Evolutionary conservation across 257 asterid genomes (phyloP).

Genomic region (Handroanthus guayacan): DNA sequence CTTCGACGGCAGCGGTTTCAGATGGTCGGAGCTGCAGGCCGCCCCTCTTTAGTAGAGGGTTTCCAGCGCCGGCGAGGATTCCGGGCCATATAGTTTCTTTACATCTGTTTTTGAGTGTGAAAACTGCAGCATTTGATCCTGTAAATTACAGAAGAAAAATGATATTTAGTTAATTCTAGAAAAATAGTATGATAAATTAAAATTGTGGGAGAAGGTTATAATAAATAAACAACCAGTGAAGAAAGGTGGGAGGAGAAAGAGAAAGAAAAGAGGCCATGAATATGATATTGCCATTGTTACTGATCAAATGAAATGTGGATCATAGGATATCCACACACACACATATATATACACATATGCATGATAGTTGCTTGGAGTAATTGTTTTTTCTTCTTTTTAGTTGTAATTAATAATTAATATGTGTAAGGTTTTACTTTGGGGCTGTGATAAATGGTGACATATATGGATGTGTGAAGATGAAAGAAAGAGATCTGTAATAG

Average conservation of each 20-base stretch:
- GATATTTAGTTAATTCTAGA: neutral
- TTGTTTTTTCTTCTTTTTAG: conserved; percentile 4
- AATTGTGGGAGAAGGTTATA: neutral
- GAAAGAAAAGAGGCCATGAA: conserved; percentile 36
- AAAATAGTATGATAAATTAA: neutral
- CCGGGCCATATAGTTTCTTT: conserved; percentile 66
- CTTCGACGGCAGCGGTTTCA: conserved; percentile 25
- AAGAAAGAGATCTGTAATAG: neutral
- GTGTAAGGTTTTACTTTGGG: no score
- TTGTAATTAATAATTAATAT: no score
- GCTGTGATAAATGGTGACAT: no score
- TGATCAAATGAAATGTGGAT: neutral
- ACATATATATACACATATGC: neutral
- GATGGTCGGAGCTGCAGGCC: conserved; percentile 52
- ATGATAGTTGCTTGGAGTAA: conserved; percentile 22
- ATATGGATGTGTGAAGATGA: neutral
- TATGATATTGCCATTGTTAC: conserved; percentile 45
- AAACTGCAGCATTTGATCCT: conserved; percentile 51
- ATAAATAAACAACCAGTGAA: conserved; percentile 41
- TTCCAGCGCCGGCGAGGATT: conserved; percentile 52
- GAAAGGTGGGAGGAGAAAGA: conserved; percentile 38
- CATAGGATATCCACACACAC: neutral
- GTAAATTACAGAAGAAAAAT: conserved; percentile 9
- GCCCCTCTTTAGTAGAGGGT: conserved; percentile 53
- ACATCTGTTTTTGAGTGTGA: conserved; percentile 60